A percentile compares a stretch with the other conserved stretches of the same genome.
phyloP scores from a whole-genome alignment of 2,329 filamentous ascomycete species.

The Lachnellula subtilissima region DNA sequence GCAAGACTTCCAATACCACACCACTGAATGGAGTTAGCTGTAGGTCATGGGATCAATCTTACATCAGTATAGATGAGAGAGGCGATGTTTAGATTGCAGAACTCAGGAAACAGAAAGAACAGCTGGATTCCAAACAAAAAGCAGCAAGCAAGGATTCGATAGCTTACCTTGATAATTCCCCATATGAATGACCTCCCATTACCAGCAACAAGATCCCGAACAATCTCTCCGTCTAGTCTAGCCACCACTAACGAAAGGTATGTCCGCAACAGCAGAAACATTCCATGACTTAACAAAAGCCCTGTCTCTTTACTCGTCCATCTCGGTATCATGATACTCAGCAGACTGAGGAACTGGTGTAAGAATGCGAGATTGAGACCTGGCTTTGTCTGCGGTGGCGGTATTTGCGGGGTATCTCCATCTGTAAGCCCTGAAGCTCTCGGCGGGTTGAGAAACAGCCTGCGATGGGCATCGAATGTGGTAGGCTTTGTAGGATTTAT shows the following conservation, averaged over 20 bases:
- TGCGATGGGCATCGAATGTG: constrained; percentile 92
- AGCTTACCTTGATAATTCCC: constrained; percentile 71
- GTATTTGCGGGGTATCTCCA: constrained; percentile 61
- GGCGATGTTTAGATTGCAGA: not conserved
- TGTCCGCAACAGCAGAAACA: constrained; percentile 86
- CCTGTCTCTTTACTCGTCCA: constrained; percentile 96
- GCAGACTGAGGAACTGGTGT: constrained; percentile 90
- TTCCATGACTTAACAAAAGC: constrained; percentile 77
- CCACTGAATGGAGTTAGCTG: constrained; percentile 52
- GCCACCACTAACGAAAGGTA: constrained; percentile 93
- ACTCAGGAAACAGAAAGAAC: not conserved
- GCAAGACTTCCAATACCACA: constrained; percentile 88
- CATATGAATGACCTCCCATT: constrained; percentile 83
- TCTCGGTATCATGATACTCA: constrained; percentile 96
- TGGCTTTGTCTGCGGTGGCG: constrained; percentile 85
- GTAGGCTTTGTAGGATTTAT: constrained; percentile 86
- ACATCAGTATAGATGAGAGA: not conserved
- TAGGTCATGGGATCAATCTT: not conserved
- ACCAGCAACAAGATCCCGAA: constrained; percentile 90
- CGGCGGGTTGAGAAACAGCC: constrained; percentile 88
- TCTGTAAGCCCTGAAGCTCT: constrained; percentile 73
- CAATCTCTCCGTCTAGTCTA: constrained; percentile 89
- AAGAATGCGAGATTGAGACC: constrained; percentile 93
- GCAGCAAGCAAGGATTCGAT: constrained; percentile 11
- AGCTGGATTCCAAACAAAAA: not conserved